These are phyloP conservation scores for Penicillium sp. DNA, from an alignment of 2,329 filamentous ascomycete genomes.

Conservation along the genomic window DNA sequence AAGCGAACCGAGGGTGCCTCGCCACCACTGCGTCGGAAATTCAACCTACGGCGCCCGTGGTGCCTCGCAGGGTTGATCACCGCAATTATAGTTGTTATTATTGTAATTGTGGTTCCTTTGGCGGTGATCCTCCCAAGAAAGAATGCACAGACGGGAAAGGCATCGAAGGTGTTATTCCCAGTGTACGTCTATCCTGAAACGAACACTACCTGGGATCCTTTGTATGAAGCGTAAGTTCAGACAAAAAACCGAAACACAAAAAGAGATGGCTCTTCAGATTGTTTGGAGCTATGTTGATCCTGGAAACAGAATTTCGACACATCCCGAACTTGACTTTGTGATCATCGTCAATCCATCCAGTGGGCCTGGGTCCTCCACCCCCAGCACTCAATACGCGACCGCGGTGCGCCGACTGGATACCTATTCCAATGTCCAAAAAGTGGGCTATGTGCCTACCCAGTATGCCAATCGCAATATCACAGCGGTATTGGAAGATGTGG, in stretches of 20 bases:
- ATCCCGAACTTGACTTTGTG: slow-evolving; percentile 1
- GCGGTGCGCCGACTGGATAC: background rate
- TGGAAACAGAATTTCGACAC: background rate
- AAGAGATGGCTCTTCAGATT: background rate
- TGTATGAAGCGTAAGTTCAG: slow-evolving; percentile 4
- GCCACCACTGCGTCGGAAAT: background rate
- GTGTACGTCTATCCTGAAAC: slow-evolving; percentile 1
- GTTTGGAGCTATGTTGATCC: background rate
- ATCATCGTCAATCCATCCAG: slow-evolving; percentile 2
- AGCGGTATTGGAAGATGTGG: background rate
- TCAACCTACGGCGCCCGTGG: background rate
- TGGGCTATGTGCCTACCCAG: background rate
- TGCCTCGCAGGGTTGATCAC: background rate
- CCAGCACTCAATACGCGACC: background rate
- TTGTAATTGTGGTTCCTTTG: background rate
- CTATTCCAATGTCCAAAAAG: slow-evolving; percentile 2
- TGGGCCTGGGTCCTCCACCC: slow-evolving; percentile 1
- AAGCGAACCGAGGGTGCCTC: background rate
- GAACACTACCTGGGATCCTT: slow-evolving; percentile 2
- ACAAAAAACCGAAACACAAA: background rate
- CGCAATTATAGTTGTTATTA: background rate
- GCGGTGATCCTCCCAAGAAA: background rate
- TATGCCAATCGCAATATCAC: background rate
- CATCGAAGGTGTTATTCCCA: background rate
- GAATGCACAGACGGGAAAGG: background rate